Percentiles rank a stretch among this genome's conserved stretches.
Conservation (phyloP, 345 rosid genomes). For the Lepidium africanum region DNA sequence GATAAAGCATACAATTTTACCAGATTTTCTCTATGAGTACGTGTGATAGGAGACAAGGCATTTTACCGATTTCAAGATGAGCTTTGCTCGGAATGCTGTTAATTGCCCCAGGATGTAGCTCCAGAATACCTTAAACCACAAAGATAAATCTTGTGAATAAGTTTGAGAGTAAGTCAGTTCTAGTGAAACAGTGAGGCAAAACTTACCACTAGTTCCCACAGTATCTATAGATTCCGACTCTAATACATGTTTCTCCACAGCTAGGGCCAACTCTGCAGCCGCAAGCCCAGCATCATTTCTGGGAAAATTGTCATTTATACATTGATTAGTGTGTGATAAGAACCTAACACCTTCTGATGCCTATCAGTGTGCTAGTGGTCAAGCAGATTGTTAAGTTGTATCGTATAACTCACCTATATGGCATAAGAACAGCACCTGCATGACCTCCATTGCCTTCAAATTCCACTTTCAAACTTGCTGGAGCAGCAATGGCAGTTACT, state of each 20-base stretch:
- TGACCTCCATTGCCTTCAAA: constrained; percentile 96
- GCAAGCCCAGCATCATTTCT: constrained; percentile 98
- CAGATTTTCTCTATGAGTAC: background rate
- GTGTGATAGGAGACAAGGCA: background rate
- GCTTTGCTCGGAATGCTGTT: constrained; percentile 97
- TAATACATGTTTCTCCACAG: constrained; percentile 83
- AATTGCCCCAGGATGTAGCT: constrained; percentile 91
- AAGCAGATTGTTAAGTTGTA: background rate
- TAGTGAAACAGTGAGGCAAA: background rate
- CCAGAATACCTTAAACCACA: constrained; percentile 52
- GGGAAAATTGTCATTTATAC: background rate
- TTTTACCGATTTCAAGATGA: constrained; percentile 88
- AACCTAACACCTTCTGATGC: too few species aligned
- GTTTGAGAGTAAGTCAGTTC: background rate
- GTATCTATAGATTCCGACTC: constrained; percentile 88
- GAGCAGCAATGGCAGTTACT: constrained; percentile 95
- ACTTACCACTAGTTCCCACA: constrained; percentile 88
- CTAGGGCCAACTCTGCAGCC: constrained; percentile 83
- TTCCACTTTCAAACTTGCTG: constrained; percentile 86
- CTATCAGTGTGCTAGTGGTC: background rate
- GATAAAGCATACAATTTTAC: background rate
- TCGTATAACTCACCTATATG: constrained; percentile 47
- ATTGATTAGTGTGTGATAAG: background rate
- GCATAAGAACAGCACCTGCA: constrained; percentile 95
- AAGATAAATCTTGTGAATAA: background rate